These are phyloP conservation scores for Benincasa hispida DNA, from an alignment of 306 rosid species.

Conservation along the genomic window DNA sequence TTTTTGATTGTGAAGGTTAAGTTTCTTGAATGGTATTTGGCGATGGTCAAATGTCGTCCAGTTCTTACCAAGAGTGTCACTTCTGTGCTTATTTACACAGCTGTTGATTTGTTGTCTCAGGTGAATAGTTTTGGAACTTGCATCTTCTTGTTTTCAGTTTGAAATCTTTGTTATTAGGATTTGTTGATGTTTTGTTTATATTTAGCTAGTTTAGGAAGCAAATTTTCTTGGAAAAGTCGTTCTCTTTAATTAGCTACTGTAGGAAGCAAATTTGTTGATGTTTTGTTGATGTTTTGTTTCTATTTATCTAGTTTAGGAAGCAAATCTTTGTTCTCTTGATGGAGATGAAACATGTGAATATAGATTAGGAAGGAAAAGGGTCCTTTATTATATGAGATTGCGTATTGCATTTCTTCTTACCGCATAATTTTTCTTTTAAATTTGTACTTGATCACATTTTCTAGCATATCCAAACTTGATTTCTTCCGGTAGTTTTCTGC, in stretches of 20 bases:
- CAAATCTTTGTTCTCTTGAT: too few relatives aligned
- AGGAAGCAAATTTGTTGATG: too few relatives aligned
- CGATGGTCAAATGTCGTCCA: slow-evolving; percentile 51
- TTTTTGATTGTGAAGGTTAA: slow-evolving; percentile 25
- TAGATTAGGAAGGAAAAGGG: slow-evolving; percentile 36
- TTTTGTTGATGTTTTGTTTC: too few relatives aligned
- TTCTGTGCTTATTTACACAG: slow-evolving; percentile 56
- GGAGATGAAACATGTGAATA: slow-evolving; percentile 46
- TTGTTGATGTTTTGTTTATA: background rate
- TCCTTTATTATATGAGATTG: slow-evolving; percentile 63
- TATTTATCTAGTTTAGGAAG: too few relatives aligned
- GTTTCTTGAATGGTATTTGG: slow-evolving; percentile 70
- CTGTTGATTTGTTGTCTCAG: slow-evolving; percentile 84
- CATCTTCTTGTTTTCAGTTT: background rate
- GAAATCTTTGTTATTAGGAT: background rate
- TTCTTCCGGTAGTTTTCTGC: slow-evolving; percentile 17
- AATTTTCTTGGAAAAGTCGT: background rate
- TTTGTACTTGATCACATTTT: background rate
- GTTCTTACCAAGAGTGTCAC: slow-evolving; percentile 66
- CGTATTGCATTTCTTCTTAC: slow-evolving; percentile 86
- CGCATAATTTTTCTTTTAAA: slow-evolving; percentile 36
- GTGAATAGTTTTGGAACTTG: slow-evolving; percentile 16
- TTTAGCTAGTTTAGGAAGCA: background rate
- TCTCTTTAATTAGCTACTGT: background rate
- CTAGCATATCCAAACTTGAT: background rate